Percentiles rank a stretch among this genome's conserved stretches.
phyloP scores from a whole-genome alignment of 1,139 yeast genomes.

The Sporopachydermia cereana region DNA sequence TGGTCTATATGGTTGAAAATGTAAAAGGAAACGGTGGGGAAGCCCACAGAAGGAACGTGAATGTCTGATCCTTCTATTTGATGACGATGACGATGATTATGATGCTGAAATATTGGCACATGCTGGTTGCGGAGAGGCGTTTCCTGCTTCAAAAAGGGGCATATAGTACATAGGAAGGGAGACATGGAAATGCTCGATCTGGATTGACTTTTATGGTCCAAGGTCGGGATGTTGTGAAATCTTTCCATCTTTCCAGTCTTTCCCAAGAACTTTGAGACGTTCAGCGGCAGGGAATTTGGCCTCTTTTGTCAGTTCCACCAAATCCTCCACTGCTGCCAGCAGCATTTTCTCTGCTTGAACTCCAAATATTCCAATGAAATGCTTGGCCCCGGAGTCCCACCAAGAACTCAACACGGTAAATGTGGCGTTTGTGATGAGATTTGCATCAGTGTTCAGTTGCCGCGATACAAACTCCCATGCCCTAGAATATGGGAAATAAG shows the following conservation, averaged over 20 bases:
- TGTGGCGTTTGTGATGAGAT: slow-evolving; percentile 52
- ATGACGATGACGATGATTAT: no score
- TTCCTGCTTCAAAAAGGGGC: no score
- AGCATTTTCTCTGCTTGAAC: slow-evolving; percentile 59
- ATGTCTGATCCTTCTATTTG: no score
- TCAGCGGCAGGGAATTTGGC: slow-evolving; percentile 64
- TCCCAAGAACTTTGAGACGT: slow-evolving; percentile 61
- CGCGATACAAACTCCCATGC: slow-evolving; percentile 70
- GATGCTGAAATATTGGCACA: no score
- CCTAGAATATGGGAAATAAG: slow-evolving; percentile 32
- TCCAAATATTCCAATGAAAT: slow-evolving; percentile 48
- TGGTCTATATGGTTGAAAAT: no score
- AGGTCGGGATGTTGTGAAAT: background rate
- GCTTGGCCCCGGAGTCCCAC: slow-evolving; percentile 79
- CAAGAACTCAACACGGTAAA: slow-evolving; percentile 65
- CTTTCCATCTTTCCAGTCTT: slow-evolving; percentile 46
- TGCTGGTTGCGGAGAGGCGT: no score
- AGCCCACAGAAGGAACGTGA: no score
- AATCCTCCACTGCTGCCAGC: slow-evolving; percentile 30
- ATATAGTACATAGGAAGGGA: no score
- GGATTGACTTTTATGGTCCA: background rate
- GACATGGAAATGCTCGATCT: background rate
- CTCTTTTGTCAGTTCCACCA: slow-evolving; percentile 40
- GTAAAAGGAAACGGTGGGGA: no score
- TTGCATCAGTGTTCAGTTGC: slow-evolving; percentile 42